These are phyloP conservation scores for Yarrowia sp. DNA, from an alignment of 805 yeast genomes.

Conservation along the genomic window DNA sequence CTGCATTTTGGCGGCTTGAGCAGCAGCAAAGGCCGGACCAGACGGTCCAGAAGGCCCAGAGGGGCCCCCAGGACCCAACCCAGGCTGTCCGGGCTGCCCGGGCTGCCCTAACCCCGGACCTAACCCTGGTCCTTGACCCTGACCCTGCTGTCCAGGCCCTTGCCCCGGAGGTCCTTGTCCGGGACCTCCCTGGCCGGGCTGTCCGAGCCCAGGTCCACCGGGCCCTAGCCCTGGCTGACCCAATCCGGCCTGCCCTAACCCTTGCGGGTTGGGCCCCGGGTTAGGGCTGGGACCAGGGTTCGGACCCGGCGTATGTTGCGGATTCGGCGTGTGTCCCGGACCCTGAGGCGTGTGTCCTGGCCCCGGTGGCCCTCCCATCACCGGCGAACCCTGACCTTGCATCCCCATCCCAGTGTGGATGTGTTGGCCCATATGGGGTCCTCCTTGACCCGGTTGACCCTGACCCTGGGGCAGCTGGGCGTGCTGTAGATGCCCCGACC, in stretches of 20 bases:
- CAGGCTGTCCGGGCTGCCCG: slow-evolving; percentile 2
- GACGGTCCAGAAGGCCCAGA: not conserved
- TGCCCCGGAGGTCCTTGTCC: not conserved
- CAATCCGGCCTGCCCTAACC: not conserved
- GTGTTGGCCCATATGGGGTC: slow-evolving; percentile 1
- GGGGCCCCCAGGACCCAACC: not conserved
- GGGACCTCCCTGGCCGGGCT: not conserved
- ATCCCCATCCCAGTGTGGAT: not conserved
- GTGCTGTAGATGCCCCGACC: slow-evolving; percentile 16
- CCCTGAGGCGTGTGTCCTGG: not conserved
- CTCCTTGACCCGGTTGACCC: not conserved
- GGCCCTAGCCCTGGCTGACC: not conserved
- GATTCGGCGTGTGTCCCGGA: not conserved
- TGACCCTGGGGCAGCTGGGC: slow-evolving; percentile 13
- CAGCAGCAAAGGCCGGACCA: slow-evolving; percentile 22
- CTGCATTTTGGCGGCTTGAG: slow-evolving; percentile 21
- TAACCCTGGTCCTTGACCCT: not conserved
- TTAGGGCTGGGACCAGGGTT: not conserved
- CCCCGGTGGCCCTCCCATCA: not conserved
- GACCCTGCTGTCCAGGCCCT: not conserved
- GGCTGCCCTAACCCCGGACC: not conserved
- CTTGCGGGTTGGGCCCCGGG: not conserved
- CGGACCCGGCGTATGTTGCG: not conserved
- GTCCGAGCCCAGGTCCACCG: not conserved
- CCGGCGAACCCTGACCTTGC: not conserved